phyloP scores from a whole-genome alignment of 2,329 filamentous ascomycete genomes.

The Xylaria polymorpha region DNA sequence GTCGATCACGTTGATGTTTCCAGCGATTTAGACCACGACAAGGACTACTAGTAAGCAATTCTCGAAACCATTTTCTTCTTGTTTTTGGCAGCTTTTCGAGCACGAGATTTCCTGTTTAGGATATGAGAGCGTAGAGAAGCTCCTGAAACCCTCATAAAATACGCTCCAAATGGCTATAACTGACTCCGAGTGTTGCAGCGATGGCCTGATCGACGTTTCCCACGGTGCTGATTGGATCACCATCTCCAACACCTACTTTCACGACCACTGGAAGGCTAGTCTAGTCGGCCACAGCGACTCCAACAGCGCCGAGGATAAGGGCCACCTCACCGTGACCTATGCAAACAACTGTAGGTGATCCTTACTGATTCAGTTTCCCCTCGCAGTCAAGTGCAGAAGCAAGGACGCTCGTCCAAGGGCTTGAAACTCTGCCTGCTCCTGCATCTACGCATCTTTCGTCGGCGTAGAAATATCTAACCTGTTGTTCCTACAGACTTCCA shows the following conservation, averaged over 20 bases:
- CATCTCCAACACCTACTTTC: conserved; percentile 56
- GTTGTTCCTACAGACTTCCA: conserved; percentile 18
- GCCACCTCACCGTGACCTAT: conserved; percentile 73
- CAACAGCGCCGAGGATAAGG: conserved; percentile 71
- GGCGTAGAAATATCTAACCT: neutral
- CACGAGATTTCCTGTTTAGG: no score
- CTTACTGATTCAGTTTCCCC: neutral
- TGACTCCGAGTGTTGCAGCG: conserved; percentile 45
- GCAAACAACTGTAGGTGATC: conserved; percentile 68
- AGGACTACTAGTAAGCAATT: conserved; percentile 67
- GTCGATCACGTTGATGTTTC: conserved; percentile 75
- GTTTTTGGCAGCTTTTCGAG: no score
- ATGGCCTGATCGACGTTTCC: conserved; percentile 72
- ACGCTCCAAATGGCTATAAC: no score
- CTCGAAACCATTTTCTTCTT: no score
- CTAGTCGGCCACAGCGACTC: conserved; percentile 65
- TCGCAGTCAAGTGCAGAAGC: neutral
- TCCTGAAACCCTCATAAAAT: no score
- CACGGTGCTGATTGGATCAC: conserved; percentile 73
- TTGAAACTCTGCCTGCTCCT: neutral
- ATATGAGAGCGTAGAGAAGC: no score
- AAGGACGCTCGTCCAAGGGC: neutral
- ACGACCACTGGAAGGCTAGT: conserved; percentile 60
- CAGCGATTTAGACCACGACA: conserved; percentile 68
- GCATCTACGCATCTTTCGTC: neutral